Conservation (phyloP, 805 yeast genomes). For the Komagataella phaffii region DNA sequence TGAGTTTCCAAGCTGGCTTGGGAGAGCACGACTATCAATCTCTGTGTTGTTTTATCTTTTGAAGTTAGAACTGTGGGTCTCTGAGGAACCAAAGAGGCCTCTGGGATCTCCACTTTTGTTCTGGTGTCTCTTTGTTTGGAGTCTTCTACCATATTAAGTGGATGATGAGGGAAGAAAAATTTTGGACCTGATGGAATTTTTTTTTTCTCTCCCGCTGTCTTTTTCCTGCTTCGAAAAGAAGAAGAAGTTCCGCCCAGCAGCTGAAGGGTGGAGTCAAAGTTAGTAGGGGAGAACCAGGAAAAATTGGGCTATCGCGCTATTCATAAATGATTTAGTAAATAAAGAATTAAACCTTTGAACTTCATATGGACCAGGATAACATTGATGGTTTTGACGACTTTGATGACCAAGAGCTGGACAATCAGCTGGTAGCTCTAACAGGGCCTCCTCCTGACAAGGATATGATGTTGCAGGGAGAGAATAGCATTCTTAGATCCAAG, state of each 20-base stretch:
- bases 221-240: neutral
- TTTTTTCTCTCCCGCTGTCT: neutral
- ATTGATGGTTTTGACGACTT: neutral
- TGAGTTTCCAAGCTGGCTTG: constrained; percentile 95
- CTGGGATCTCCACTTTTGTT: constrained; percentile 14
- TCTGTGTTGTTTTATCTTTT: constrained; percentile 72
- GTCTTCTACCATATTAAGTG: constrained; percentile 27
- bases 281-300: neutral
- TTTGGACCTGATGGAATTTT: neutral
- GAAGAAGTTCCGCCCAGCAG: neutral
- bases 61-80: constrained; percentile 76
- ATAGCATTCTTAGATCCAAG: constrained; percentile 62
- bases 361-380: neutral
- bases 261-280: neutral
- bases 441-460: constrained; percentile 6
- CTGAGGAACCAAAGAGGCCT: constrained; percentile 73
- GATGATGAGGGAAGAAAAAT: neutral
- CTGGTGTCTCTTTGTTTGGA: constrained; percentile 32
- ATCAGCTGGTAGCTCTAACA: neutral
- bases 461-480: constrained; percentile 61
- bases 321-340: no score
- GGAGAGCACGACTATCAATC: constrained; percentile 87
- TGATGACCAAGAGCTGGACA: neutral
- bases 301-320: neutral
- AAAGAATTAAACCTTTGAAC: neutral